Base-by-base conservation (phyloP, 1,139 yeast species). In the Kurtzmaniella natalensis region DNA sequence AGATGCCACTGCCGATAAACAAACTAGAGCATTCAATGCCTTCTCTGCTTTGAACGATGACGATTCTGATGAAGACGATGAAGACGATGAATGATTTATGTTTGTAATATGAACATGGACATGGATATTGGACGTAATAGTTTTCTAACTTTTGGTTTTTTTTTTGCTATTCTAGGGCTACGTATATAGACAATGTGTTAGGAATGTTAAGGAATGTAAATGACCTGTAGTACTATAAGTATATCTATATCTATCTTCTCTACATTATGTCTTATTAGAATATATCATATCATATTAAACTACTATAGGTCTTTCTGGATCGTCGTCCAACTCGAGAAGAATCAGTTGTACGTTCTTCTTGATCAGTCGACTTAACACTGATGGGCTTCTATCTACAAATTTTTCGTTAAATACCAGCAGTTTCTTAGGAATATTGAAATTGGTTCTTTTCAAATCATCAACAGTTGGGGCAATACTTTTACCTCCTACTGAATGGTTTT, bases 31-130 rank as follows among this genome's bases (percentile, higher is more conserved):
- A 19, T 83, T 82, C 67, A 83, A 83, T 59, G 89, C 92, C 7
- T 83, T 83, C 55, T 88, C 80, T 46, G 89, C 89, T 25, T 72
- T 83, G 52, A 82, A 75, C 31, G 78, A 68, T 40, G 87, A 78
- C 29, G 78, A 70, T 31, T 82, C 76, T 34, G 76, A 67, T 20
- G 71, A 60, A 25, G 47, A 50, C 31, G 32, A 28, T 27, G 33
- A 33, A 7, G 38, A 32, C 27, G 34, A 28, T 21, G 42, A 36
- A 26, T 38, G 27, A 22, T 29, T 15, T 16, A 11, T n/a, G n/a
- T n/a, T n/a, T n/a, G 9, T 19, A 19, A 9, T 19, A 19, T 19
- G 21, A 19, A 9, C 7, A 7, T 7, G 21, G 7, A 9, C 9
- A 7, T 7, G 9, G 21, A 19, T 19, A 9, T 7, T 7, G 9